Conservation (phyloP, 345 rosid species). For the Capsella bursapastoris region DNA sequence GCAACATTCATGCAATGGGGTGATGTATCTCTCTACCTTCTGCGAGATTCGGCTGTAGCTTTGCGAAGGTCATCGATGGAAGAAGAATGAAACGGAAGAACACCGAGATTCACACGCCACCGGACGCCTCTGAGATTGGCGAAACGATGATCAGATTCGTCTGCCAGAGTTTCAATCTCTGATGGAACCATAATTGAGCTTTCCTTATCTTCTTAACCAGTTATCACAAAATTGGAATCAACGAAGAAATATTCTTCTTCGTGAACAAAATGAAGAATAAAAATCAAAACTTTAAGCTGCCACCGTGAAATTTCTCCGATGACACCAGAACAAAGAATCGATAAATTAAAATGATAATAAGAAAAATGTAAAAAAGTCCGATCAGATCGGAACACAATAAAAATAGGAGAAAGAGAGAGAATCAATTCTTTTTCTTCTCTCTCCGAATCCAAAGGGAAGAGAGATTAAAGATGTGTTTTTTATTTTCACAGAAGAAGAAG, state of each 20-base stretch:
- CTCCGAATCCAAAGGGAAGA: slow-evolving; percentile 37
- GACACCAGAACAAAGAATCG: background rate
- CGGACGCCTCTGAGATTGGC: slow-evolving; percentile 70
- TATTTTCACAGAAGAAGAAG: slow-evolving; percentile 6
- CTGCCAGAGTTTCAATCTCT: slow-evolving; percentile 22
- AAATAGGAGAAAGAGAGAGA: slow-evolving; percentile 21
- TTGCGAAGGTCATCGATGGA: slow-evolving; percentile 79
- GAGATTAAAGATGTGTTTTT: background rate
- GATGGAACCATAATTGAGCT: slow-evolving; percentile 22
- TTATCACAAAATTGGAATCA: background rate
- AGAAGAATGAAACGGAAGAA: slow-evolving; percentile 65
- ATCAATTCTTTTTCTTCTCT: slow-evolving; percentile 12
- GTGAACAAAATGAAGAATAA: background rate
- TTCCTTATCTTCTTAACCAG: background rate
- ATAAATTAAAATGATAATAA: background rate
- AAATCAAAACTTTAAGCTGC: slow-evolving; percentile 10
- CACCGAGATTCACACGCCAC: slow-evolving; percentile 91
- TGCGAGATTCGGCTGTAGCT: slow-evolving; percentile 83
- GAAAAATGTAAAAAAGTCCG: background rate
- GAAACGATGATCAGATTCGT: slow-evolving; percentile 43
- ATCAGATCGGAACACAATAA: slow-evolving; percentile 42
- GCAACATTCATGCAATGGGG: background rate
- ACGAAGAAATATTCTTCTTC: slow-evolving; percentile 8
- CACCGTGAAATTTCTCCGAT: slow-evolving; percentile 24
- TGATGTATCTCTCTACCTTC: slow-evolving; percentile 54